Percentiles rank a stretch among this genome's conserved stretches.
Evolutionary conservation across 2,329 filamentous ascomycete species (phyloP).

Genomic region (Colletotrichum spaethianum): DNA sequence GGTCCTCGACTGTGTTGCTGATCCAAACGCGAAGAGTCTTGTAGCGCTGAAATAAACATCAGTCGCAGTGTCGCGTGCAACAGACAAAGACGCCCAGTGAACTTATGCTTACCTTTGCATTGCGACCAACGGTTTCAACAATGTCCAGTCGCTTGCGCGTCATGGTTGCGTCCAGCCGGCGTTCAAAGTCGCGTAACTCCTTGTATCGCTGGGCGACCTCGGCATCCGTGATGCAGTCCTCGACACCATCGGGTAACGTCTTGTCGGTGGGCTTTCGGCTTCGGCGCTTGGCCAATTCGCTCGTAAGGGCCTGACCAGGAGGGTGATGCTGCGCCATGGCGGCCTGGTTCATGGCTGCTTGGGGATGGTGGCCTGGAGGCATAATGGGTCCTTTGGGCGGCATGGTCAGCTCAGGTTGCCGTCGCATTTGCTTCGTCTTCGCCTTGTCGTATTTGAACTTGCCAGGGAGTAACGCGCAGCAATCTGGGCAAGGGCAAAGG

Average conservation of each 20-base stretch:
- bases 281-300: slow-evolving; percentile 76
- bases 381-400: slow-evolving; percentile 66
- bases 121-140: slow-evolving; percentile 82
- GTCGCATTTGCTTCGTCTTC: background rate
- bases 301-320: slow-evolving; percentile 59
- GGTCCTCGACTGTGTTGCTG: slow-evolving; percentile 93
- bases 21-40: slow-evolving; percentile 94
- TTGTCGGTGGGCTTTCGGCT: slow-evolving; percentile 95
- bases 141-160: slow-evolving; percentile 95
- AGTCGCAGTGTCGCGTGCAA: background rate
- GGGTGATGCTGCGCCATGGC: slow-evolving; percentile 65
- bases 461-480: background rate
- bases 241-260: slow-evolving; percentile 91
- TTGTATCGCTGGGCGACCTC: slow-evolving; percentile 85
- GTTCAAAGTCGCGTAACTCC: slow-evolving; percentile 87
- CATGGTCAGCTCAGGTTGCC: slow-evolving; percentile 20
- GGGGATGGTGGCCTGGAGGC: slow-evolving; percentile 66
- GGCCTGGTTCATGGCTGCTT: slow-evolving; percentile 67
- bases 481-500: background rate
- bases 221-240: slow-evolving; percentile 81
- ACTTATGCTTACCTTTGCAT: slow-evolving; percentile 71
- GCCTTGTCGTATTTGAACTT: background rate
- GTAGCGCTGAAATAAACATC: slow-evolving; percentile 68
- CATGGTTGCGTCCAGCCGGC: slow-evolving; percentile 90
- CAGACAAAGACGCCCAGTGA: background rate